A percentile compares a stretch with the other conserved stretches of the same genome.
Evolutionary conservation across 176 grass and related monocot genomes (phyloP).

Genomic region (Dendrocalamus sinicus): DNA sequence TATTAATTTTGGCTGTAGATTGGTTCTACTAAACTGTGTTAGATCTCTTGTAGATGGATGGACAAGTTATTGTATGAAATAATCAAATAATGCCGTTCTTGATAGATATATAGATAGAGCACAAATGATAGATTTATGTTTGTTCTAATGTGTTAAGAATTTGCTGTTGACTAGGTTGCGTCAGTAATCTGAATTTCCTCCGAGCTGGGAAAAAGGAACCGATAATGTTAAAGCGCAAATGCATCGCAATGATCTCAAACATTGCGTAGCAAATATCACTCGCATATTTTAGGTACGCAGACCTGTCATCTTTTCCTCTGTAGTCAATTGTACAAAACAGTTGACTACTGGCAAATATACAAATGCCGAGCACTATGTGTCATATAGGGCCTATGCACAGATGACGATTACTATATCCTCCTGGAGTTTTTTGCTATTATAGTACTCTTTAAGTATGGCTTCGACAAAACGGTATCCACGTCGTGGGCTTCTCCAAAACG

Average conservation of each 20-base stretch:
- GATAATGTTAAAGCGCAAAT: not conserved
- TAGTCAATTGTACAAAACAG: not conserved
- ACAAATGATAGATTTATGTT: no score
- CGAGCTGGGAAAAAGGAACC: not conserved
- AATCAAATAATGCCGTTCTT: not conserved
- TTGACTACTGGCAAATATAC: not conserved
- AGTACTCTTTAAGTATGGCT: no score
- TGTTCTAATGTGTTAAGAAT: not conserved
- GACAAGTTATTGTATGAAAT: not conserved
- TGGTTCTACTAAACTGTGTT: not conserved
- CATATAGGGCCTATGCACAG: conserved; percentile 19
- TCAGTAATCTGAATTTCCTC: not conserved
- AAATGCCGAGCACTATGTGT: not conserved
- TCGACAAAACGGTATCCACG: no score
- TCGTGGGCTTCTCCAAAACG: no score
- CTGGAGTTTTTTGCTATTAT: no score
- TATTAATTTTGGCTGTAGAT: not conserved
- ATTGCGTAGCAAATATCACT: not conserved
- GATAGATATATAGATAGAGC: not conserved
- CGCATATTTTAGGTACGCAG: not conserved
- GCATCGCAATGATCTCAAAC: not conserved
- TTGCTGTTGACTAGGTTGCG: not conserved
- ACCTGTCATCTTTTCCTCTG: not conserved
- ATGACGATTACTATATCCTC: no score
- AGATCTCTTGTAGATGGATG: not conserved